These are phyloP conservation scores for Paracamarosporium sp. DNA, from an alignment of 2,329 filamentous ascomycete species.

Conservation along the genomic window DNA sequence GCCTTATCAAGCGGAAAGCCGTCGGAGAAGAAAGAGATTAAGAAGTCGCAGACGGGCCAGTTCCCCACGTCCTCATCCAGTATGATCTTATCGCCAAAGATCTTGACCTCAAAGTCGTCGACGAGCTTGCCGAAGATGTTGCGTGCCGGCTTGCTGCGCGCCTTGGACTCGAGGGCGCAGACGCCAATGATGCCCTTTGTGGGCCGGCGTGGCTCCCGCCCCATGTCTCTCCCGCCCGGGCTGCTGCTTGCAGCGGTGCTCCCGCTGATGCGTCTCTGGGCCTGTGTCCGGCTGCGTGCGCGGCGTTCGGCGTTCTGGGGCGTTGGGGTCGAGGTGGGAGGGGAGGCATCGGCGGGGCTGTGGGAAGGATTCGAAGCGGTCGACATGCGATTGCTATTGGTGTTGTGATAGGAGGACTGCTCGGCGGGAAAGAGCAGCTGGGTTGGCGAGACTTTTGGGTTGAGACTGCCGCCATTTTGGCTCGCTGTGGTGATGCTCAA, in stretches of 20 bases:
- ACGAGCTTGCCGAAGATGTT: conserved; percentile 95
- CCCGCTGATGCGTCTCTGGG: conserved; percentile 79
- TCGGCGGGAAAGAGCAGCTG: conserved; percentile 43
- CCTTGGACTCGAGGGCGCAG: conserved; percentile 94
- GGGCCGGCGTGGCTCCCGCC: conserved; percentile 54
- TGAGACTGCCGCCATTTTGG: conserved; percentile 51
- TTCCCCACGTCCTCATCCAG: conserved; percentile 96
- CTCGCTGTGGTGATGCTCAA: conserved; percentile 53
- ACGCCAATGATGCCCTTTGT: conserved; percentile 79
- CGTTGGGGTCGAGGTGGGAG: conserved; percentile 18
- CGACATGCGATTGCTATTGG: not conserved
- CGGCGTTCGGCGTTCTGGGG: conserved; percentile 28
- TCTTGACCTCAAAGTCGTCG: conserved; percentile 92
- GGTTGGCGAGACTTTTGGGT: conserved; percentile 47
- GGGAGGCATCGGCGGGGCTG: conserved; percentile 1
- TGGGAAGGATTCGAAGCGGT: conserved; percentile 6
- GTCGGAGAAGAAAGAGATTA: conserved; percentile 98
- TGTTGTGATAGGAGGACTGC: conserved; percentile 15
- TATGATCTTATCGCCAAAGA: conserved; percentile 99
- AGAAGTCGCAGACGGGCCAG: conserved; percentile 94
- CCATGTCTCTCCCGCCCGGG: conserved; percentile 68
- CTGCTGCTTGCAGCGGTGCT: conserved; percentile 86
- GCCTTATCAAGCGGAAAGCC: conserved; percentile 97
- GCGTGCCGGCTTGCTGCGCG: conserved; percentile 92
- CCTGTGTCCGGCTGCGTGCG: conserved; percentile 53